These are phyloP conservation scores for Linnemannia hyalina DNA, from an alignment of 192 early-diverging fungal species.

Conservation along the genomic window DNA sequence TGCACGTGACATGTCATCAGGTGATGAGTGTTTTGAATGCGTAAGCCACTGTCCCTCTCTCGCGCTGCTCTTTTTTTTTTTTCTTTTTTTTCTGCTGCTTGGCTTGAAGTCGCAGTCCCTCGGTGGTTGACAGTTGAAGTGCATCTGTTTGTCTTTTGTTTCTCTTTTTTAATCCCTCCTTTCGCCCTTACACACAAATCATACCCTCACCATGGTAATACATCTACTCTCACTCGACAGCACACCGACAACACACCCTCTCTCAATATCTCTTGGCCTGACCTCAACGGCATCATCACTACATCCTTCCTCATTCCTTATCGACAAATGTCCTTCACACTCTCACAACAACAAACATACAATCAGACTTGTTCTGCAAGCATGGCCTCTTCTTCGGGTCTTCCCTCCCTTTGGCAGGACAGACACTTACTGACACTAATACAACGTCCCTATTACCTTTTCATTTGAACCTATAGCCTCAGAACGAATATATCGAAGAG, in stretches of 20 bases:
- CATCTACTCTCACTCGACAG: neutral
- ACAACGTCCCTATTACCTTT: neutral
- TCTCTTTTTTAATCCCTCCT: constrained; percentile 13
- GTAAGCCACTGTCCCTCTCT: neutral
- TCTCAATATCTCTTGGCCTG: neutral
- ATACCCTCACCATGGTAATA: constrained; percentile 32
- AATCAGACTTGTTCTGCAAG: neutral
- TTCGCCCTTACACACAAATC: constrained; percentile 17
- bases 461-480: constrained; percentile 47
- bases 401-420: no score
- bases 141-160: neutral
- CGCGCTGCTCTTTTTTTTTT: neutral
- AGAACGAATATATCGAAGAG: constrained; percentile 99
- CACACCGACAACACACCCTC: neutral
- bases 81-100: constrained; percentile 20
- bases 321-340: no score
- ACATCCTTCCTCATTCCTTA: no score
- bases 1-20: neutral
- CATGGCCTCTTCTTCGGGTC: no score
- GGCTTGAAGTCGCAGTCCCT: neutral
- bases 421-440: neutral
- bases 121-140: neutral
- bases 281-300: neutral
- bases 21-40: constrained; percentile 11
- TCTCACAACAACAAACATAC: neutral